Conservation (phyloP, 148 eudicot species). For the Chenopodium quinoa region DNA sequence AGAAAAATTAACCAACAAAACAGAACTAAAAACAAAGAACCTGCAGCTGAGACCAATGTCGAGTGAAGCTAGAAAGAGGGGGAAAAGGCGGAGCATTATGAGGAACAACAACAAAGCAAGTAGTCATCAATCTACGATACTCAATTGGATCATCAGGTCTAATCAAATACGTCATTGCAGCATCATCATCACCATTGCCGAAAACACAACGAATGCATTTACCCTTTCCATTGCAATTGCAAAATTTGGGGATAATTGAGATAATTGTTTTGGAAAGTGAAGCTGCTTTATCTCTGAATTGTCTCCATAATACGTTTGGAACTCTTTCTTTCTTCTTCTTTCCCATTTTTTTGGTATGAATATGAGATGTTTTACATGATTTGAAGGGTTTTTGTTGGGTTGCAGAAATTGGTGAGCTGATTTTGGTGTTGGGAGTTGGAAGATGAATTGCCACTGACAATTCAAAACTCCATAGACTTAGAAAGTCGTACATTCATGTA, state of each 20-base stretch:
- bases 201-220: constrained; percentile 47
- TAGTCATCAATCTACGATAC: constrained; percentile 47
- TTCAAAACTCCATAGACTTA: no score
- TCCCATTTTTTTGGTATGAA: constrained; percentile 7
- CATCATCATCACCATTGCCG: constrained; percentile 25
- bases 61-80: constrained; percentile 20
- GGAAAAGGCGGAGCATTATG: constrained; percentile 50
- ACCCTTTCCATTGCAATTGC: constrained; percentile 43
- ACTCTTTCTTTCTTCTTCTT: constrained; percentile 41
- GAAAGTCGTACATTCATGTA: no score
- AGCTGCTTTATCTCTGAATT: constrained; percentile 44
- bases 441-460: no score
- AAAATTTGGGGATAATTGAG: constrained; percentile 39
- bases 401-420: not conserved
- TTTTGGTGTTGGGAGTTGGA: no score
- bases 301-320: constrained; percentile 60
- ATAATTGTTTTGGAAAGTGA: constrained; percentile 55
- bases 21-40: constrained; percentile 21
- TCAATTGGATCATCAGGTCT: constrained; percentile 47
- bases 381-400: not conserved
- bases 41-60: constrained; percentile 59
- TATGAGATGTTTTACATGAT: not conserved
- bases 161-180: constrained; percentile 44
- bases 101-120: constrained; percentile 61
- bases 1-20: not conserved